A percentile compares a stretch with the other conserved stretches of the same genome.
phyloP scores from a whole-genome alignment of 1,284 basidiomycete species.

The Marasmius tenuissimus region DNA sequence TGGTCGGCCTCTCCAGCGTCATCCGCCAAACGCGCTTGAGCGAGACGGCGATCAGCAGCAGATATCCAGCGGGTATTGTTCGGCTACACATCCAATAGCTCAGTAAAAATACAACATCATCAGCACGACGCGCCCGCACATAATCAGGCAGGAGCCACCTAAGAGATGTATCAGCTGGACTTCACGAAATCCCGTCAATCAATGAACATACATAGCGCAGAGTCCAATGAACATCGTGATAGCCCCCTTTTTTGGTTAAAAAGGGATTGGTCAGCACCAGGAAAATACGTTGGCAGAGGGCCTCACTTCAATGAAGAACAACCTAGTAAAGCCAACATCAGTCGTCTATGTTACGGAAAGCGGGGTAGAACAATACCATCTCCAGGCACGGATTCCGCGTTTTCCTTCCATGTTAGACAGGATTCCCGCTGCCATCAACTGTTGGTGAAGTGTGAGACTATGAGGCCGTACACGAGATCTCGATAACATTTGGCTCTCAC shows the following conservation, averaged over 20 bases:
- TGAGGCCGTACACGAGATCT: background rate
- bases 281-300: background rate
- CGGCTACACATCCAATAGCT: constrained; percentile 36
- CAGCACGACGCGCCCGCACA: constrained; percentile 29
- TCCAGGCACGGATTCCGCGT: constrained; percentile 69
- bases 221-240: constrained; percentile 59
- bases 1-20: constrained; percentile 74
- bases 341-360: background rate
- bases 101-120: background rate
- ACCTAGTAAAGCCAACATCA: constrained; percentile 30
- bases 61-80: constrained; percentile 69
- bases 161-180: constrained; percentile 1
- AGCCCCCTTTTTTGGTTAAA: constrained; percentile 38
- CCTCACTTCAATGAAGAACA: constrained; percentile 62
- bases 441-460: background rate
- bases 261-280: background rate
- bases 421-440: constrained; percentile 72
- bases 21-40: constrained; percentile 71
- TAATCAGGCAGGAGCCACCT: constrained; percentile 59
- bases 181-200: background rate
- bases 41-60: constrained; percentile 58
- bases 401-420: constrained; percentile 68
- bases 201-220: constrained; percentile 45
- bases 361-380: constrained; percentile 43
- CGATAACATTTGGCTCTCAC: constrained; percentile 34